Percentiles rank a stretch among this genome's conserved stretches.
phyloP scores from a whole-genome alignment of 371 early-diverging fungal genomes.

The Rhizopus delemar region DNA sequence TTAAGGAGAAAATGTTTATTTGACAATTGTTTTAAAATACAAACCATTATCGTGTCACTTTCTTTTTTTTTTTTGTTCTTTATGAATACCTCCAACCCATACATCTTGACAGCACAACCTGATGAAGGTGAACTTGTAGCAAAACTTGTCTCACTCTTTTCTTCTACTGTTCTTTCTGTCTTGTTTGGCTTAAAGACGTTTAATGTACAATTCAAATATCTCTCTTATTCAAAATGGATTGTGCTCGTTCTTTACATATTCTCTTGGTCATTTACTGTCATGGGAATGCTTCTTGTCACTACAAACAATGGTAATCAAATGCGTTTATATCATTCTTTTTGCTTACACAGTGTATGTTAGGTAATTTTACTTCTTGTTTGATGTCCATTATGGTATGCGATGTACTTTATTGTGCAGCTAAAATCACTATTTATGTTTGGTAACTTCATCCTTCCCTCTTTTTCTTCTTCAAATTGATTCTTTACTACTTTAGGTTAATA shows the following conservation, averaged over 20 bases:
- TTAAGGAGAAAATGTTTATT: background rate
- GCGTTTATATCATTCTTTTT: background rate
- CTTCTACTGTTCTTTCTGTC: constrained; percentile 17
- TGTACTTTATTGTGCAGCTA: constrained; percentile 29
- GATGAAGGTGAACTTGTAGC: constrained; percentile 25
- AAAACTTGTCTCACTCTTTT: constrained; percentile 25
- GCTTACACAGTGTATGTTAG: background rate
- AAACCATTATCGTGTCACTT: background rate
- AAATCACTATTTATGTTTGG: constrained; percentile 28
- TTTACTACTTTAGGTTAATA: constrained; percentile 22
- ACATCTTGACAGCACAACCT: constrained; percentile 13
- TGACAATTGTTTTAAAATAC: background rate
- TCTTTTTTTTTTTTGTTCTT: too few species aligned
- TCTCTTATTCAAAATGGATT: constrained; percentile 29
- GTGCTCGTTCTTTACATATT: constrained; percentile 20
- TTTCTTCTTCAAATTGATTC: background rate
- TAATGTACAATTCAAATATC: constrained; percentile 26
- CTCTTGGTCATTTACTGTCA: constrained; percentile 24
- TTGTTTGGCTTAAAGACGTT: constrained; percentile 28
- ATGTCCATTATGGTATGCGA: constrained; percentile 32
- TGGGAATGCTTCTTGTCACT: constrained; percentile 20
- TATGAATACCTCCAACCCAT: constrained; percentile 1
- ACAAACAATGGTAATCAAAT: constrained; percentile 26
- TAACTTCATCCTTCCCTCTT: constrained; percentile 2
- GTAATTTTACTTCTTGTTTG: constrained; percentile 24